Percentiles rank a stretch among this genome's conserved stretches.
phyloP scores from a whole-genome alignment of 768 basidiomycete genomes.

The Pholiota conissans region DNA sequence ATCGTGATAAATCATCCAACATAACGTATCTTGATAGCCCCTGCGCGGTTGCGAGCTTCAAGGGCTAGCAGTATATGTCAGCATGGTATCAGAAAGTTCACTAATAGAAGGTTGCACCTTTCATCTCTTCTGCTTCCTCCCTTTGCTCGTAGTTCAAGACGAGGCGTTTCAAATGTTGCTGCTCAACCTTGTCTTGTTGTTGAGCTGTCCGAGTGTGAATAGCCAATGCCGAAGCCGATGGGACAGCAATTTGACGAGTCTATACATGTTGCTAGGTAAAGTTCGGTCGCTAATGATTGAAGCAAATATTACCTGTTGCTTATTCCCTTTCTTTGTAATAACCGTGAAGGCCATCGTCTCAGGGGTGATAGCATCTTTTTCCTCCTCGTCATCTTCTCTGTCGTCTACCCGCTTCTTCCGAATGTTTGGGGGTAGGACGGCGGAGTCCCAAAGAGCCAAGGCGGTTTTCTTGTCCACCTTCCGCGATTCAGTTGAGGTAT shows the following conservation, averaged over 20 bases:
- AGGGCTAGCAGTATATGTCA: slow-evolving; percentile 42
- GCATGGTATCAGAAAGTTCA: background rate
- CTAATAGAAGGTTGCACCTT: slow-evolving; percentile 44
- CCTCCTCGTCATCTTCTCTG: slow-evolving; percentile 47
- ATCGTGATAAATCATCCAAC: slow-evolving; percentile 46
- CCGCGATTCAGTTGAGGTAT: slow-evolving; percentile 78
- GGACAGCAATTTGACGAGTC: slow-evolving; percentile 88
- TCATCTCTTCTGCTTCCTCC: slow-evolving; percentile 82
- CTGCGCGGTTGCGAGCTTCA: slow-evolving; percentile 66
- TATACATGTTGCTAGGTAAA: slow-evolving; percentile 29
- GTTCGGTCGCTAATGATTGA: background rate
- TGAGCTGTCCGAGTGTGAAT: slow-evolving; percentile 91
- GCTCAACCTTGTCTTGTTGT: slow-evolving; percentile 92
- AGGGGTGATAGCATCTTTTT: slow-evolving; percentile 30
- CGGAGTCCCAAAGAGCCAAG: slow-evolving; percentile 85
- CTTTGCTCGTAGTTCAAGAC: slow-evolving; percentile 91
- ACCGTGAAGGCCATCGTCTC: slow-evolving; percentile 89
- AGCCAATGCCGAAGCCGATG: slow-evolving; percentile 84
- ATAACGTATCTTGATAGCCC: slow-evolving; percentile 76
- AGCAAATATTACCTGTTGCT: slow-evolving; percentile 67
- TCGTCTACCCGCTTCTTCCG: slow-evolving; percentile 70
- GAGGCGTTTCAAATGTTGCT: slow-evolving; percentile 94
- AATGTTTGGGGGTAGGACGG: slow-evolving; percentile 65
- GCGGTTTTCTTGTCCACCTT: slow-evolving; percentile 90
- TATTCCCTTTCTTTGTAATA: slow-evolving; percentile 90